Evolutionary conservation across 1,284 basidiomycete species (phyloP).

Genomic region (Malassezia furfur): DNA sequence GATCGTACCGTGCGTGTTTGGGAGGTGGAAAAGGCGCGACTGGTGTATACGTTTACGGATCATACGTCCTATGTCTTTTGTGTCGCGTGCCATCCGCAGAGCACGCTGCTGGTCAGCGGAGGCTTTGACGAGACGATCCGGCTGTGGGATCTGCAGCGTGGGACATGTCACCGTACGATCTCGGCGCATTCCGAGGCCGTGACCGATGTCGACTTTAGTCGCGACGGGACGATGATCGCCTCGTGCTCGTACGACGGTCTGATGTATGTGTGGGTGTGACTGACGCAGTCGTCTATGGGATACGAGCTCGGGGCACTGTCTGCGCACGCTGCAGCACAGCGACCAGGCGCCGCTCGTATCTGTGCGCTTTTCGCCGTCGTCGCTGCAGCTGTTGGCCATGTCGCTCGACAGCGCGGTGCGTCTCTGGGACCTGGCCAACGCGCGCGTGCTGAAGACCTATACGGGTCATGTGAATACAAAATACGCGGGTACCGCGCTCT

Average conservation of each 20-base stretch:
- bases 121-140: slow-evolving; percentile 89
- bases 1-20: slow-evolving; percentile 30
- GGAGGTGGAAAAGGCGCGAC: slow-evolving; percentile 18
- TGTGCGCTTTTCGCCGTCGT: slow-evolving; percentile 82
- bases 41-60: slow-evolving; percentile 53
- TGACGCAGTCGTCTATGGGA: slow-evolving; percentile 60
- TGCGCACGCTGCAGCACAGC: slow-evolving; percentile 91
- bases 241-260: slow-evolving; percentile 91
- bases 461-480: slow-evolving; percentile 71
- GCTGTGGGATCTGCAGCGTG: slow-evolving; percentile 82
- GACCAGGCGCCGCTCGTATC: slow-evolving; percentile 84
- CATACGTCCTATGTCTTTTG: slow-evolving; percentile 93
- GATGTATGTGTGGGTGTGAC: slow-evolving; percentile 58
- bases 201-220: slow-evolving; percentile 81
- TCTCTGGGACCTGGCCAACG: slow-evolving; percentile 86
- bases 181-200: slow-evolving; percentile 96
- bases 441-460: slow-evolving; percentile 85
- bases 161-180: slow-evolving; percentile 36
- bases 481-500: slow-evolving; percentile 52
- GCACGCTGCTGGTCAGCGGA: slow-evolving; percentile 80
- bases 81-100: slow-evolving; percentile 76
- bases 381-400: slow-evolving; percentile 72
- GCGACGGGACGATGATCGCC: slow-evolving; percentile 85
- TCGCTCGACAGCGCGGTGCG: slow-evolving; percentile 87
- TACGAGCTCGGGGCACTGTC: slow-evolving; percentile 85